These are phyloP conservation scores for Cytidiella melzeri DNA, from an alignment of 768 basidiomycete species.

Conservation along the genomic window DNA sequence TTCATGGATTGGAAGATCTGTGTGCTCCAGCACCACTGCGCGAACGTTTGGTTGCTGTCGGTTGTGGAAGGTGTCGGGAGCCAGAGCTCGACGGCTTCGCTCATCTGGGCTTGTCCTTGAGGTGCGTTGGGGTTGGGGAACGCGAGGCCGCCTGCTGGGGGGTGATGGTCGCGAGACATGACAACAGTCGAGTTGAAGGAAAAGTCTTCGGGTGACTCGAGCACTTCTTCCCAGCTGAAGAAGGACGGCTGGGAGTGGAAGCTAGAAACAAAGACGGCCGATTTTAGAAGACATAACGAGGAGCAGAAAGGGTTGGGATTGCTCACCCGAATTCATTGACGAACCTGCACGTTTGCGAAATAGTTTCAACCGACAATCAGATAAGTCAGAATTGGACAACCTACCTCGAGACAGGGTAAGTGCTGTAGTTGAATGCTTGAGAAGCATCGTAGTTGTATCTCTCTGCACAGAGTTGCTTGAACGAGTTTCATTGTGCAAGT, in stretches of 20 bases:
- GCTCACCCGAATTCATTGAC: conserved; percentile 54
- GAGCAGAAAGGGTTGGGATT: background rate
- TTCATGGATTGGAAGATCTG: conserved; percentile 56
- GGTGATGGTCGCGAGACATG: conserved; percentile 50
- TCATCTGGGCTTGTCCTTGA: conserved; percentile 49
- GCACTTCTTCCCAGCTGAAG: conserved; percentile 55
- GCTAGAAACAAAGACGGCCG: conserved; percentile 20
- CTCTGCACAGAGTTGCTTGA: too few relatives aligned
- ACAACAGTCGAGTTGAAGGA: conserved; percentile 54
- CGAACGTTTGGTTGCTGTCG: conserved; percentile 51
- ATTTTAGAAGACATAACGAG: too few relatives aligned
- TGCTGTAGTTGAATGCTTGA: conserved; percentile 47
- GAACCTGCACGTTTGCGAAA: conserved; percentile 29
- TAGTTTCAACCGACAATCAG: background rate
- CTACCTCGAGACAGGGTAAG: conserved; percentile 37
- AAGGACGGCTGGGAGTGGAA: conserved; percentile 62
- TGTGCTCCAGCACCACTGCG: conserved; percentile 60
- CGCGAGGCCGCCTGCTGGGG: conserved; percentile 42
- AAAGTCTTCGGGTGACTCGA: conserved; percentile 44
- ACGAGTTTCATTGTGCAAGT: background rate
- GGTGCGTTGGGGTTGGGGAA: conserved; percentile 53
- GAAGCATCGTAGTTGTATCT: conserved; percentile 51
- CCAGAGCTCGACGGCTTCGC: conserved; percentile 45
- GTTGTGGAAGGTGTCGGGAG: conserved; percentile 44
- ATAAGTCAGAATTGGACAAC: background rate